A percentile compares a stretch with the other conserved stretches of the same genome.
phyloP scores from a whole-genome alignment of 176 grass and related monocot genomes.

The Triticum aestivum region IWGSC_CS_RefSeq_v2.1 NC_057805.1:422118653-422119152 shows the following conservation, averaged over 20 bases:
- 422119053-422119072: conserved; percentile 80
- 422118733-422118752: conserved; percentile 67
- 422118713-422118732: conserved; percentile 81
- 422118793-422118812: conserved; percentile 65
- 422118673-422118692: conserved; percentile 33
- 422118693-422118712: conserved; percentile 97
- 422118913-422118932: conserved; percentile 72
- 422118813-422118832: conserved; percentile 62
- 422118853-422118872: conserved; percentile 14
- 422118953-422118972: conserved; percentile 50
- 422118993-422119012: conserved; percentile 71
- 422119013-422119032: conserved; percentile 60
- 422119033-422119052: conserved; percentile 59
- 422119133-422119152: conserved; percentile 54
- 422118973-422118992: conserved; percentile 63
- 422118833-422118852: conserved; percentile 57
- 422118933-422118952: conserved; percentile 73
- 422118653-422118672: background rate
- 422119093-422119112: conserved; percentile 64
- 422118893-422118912: conserved; percentile 32
- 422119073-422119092: conserved; percentile 70
- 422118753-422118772: conserved; percentile 76
- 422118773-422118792: conserved; percentile 70
- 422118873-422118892: background rate
- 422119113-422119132: conserved; percentile 60